Evolutionary conservation across 495 filamentous ascomycete species (phyloP), one percentile per base, ranked within the genome.

Genomic region (Aspergillus baeticus): DNA sequence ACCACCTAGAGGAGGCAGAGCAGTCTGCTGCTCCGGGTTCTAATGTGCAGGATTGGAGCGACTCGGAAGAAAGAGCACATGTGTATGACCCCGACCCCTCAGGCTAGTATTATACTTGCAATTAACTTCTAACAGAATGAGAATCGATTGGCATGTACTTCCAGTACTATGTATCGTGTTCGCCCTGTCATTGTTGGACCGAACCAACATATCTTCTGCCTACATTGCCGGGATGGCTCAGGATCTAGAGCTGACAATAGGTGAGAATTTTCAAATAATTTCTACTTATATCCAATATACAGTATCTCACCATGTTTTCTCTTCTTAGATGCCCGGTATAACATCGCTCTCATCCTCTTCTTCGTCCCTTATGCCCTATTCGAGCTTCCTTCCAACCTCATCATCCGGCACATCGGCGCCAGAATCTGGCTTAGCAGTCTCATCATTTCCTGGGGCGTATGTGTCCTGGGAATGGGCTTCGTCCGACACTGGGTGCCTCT

Each of bases 301-400:
- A 29, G 26, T 29, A 29, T 29, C 26, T 29, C 4, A 29, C 26
- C 26, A 29, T 29, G 26, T 8, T 29, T 29, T 8, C 26, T 29
- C 26, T 29, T 29, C 26, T n/a, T 8, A 29, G 26, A 8, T 29
- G 26, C 26, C 17, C 42, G 42, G 18, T 45, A 45, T 8, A 45
- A 45, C 14, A 45, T 45, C 18, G 42, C 42, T 6, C 18, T 45
- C 6, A 15, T 45, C 8, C 42, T 45, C 42, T 45, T 45, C 42
- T 45, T 45, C 42, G 42, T 45, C 8, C 42, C 42, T 6, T 45
- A 45, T 20, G 42, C 42, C 5, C 42, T 45, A 5, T 45, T 45
- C 42, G 42, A 45, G 42, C 42, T 45, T 20, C 42, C 42, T 4
- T 45, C 42, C 15, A 45, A 45, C 42, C 42, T 45, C 18, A 10